These are phyloP conservation scores for Aspergillus calidoustus DNA, from an alignment of 2,329 filamentous ascomycete genomes.

Conservation along the genomic window DNA sequence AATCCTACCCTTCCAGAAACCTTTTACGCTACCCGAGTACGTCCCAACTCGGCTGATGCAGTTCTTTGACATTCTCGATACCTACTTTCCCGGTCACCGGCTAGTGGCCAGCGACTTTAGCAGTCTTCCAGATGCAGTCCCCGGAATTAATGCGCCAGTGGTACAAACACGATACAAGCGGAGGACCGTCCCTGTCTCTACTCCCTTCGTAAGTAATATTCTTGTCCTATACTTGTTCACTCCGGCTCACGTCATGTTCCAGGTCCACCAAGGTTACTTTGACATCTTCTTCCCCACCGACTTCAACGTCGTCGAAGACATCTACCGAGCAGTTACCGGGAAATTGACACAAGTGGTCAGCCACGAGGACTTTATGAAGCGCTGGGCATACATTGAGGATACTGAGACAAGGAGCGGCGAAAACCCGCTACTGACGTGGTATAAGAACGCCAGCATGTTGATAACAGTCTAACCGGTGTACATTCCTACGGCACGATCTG, in stretches of 20 bases:
- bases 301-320: conserved; percentile 85
- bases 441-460: conserved; percentile 93
- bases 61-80: conserved; percentile 89
- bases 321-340: conserved; percentile 91
- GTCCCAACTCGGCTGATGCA: conserved; percentile 94
- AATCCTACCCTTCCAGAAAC: conserved; percentile 71
- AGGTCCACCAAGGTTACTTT: conserved; percentile 98
- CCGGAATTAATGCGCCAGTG: conserved; percentile 87
- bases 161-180: conserved; percentile 93
- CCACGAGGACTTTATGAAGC: conserved; percentile 87
- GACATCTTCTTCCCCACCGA: conserved; percentile 98
- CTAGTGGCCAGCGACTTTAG: conserved; percentile 91
- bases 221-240: neutral
- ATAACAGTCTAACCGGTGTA: conserved; percentile 68
- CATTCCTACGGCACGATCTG: conserved; percentile 6
- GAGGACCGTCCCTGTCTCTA: conserved; percentile 84
- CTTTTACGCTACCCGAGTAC: conserved; percentile 85
- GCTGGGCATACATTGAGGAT: conserved; percentile 89
- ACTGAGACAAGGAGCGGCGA: conserved; percentile 88
- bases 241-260: conserved; percentile 1
- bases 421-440: conserved; percentile 90
- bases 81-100: conserved; percentile 87
- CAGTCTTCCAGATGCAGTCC: conserved; percentile 77
- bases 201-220: conserved; percentile 74
- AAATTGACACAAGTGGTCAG: conserved; percentile 83